Evolutionary conservation across 805 yeast genomes (phyloP).

Genomic region (Cephaloascus fragrans): DNA sequence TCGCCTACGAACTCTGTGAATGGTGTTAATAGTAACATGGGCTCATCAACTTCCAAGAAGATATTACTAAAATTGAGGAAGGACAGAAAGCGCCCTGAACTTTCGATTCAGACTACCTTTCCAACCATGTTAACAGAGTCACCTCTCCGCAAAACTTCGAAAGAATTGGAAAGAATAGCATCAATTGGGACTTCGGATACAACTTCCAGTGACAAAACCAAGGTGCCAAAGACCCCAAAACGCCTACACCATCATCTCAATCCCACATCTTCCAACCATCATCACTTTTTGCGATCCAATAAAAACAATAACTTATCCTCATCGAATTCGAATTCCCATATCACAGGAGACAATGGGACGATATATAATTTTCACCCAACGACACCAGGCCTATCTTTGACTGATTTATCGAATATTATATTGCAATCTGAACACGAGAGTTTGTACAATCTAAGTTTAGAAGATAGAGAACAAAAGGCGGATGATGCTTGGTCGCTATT

Average conservation of each 20-base stretch:
- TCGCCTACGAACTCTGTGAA: neutral
- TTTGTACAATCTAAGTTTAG: slow-evolving; percentile 6
- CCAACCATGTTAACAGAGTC: neutral
- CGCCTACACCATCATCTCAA: neutral
- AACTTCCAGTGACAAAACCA: neutral
- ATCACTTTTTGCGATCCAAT: neutral
- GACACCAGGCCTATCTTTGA: neutral
- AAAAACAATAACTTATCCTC: neutral
- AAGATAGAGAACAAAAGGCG: slow-evolving; percentile 27
- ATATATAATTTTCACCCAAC: neutral
- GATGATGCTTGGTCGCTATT: slow-evolving; percentile 43
- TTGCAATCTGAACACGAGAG: neutral
- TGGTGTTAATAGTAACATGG: neutral
- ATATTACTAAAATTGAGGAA: neutral
- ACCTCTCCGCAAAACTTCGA: neutral
- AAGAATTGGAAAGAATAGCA: neutral
- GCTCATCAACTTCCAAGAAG: neutral
- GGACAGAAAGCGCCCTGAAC: neutral
- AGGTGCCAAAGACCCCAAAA: neutral
- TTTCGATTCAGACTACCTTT: neutral
- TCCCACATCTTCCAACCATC: neutral
- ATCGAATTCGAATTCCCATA: neutral
- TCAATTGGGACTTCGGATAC: neutral
- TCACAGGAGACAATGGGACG: neutral
- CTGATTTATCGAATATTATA: neutral